Evolutionary conservation across 1,284 basidiomycete genomes (phyloP).

Genomic region (Pseudozyma tsukubaensis): DNA sequence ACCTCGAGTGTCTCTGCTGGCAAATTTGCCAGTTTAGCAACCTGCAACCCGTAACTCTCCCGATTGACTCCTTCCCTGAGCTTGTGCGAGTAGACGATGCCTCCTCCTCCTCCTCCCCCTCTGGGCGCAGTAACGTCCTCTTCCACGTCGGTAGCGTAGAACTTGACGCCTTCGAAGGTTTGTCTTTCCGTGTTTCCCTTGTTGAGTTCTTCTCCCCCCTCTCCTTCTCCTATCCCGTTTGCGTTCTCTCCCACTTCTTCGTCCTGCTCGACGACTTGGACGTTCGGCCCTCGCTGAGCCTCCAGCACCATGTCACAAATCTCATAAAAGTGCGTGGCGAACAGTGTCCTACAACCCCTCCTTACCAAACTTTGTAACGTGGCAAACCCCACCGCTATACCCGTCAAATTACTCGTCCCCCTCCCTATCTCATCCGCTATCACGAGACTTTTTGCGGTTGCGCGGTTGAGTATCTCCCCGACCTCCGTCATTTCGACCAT

Average conservation of each 20-base stretch:
- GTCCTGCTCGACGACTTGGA: too few species aligned
- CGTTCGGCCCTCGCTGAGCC: too few species aligned
- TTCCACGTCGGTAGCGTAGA: slow-evolving; percentile 90
- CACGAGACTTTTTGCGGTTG: slow-evolving; percentile 69
- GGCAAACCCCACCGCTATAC: slow-evolving; percentile 91
- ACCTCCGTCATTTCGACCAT: slow-evolving; percentile 75
- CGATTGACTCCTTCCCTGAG: slow-evolving; percentile 86
- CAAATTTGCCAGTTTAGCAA: slow-evolving; percentile 87
- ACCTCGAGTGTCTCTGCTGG: slow-evolving; percentile 70
- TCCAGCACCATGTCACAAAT: slow-evolving; percentile 79
- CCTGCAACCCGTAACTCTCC: slow-evolving; percentile 91
- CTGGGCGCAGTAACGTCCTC: too few species aligned
- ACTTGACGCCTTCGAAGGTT: too few species aligned
- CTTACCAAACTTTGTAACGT: slow-evolving; percentile 83
- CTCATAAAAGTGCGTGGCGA: slow-evolving; percentile 98
- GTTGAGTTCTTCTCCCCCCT: too few species aligned
- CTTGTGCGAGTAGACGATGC: slow-evolving; percentile 84
- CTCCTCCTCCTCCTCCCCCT: slow-evolving; percentile 72
- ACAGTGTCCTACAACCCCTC: slow-evolving; percentile 85
- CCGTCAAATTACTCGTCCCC: slow-evolving; percentile 91
- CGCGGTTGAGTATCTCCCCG: slow-evolving; percentile 76
- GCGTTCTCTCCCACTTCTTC: too few species aligned
- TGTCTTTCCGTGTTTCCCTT: too few species aligned
- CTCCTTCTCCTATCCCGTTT: neutral
- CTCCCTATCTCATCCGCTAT: slow-evolving; percentile 82